Conservation (phyloP, 805 yeast genomes). For the Lachancea meyersii region DNA sequence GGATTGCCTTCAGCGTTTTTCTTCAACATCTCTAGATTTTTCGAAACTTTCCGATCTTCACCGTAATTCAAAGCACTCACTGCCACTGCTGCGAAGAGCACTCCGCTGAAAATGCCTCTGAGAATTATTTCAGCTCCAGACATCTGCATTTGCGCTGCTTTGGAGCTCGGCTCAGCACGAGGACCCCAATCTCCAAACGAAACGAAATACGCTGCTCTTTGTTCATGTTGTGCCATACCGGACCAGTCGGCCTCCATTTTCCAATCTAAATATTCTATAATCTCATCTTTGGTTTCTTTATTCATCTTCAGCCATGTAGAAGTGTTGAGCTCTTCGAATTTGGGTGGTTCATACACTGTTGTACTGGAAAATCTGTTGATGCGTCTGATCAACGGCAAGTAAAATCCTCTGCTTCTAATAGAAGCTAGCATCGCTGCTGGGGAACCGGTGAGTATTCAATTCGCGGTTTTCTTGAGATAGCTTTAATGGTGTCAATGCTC, state of each 20-base stretch:
- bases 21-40: constrained; percentile 6
- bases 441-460: no score
- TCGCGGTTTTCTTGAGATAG: no score
- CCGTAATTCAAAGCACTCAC: constrained; percentile 17
- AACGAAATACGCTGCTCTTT: constrained; percentile 31
- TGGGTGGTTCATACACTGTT: constrained; percentile 27
- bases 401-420: neutral
- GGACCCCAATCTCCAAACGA: constrained; percentile 39
- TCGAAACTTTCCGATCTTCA: constrained; percentile 15
- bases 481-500: no score
- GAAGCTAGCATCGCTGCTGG: neutral
- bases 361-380: neutral
- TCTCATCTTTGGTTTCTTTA: constrained; percentile 32
- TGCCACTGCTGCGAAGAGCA: constrained; percentile 18
- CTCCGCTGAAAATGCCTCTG: constrained; percentile 21
- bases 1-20: neutral
- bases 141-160: constrained; percentile 10
- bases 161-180: constrained; percentile 18
- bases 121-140: constrained; percentile 14
- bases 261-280: constrained; percentile 33
- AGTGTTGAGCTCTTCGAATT: constrained; percentile 22
- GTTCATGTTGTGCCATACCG: constrained; percentile 25
- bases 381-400: neutral
- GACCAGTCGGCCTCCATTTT: constrained; percentile 33
- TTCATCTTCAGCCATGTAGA: constrained; percentile 32